Evolutionary conservation across 2,329 filamentous ascomycete species (phyloP).

Genomic region (Fusarium cicatricum): DNA sequence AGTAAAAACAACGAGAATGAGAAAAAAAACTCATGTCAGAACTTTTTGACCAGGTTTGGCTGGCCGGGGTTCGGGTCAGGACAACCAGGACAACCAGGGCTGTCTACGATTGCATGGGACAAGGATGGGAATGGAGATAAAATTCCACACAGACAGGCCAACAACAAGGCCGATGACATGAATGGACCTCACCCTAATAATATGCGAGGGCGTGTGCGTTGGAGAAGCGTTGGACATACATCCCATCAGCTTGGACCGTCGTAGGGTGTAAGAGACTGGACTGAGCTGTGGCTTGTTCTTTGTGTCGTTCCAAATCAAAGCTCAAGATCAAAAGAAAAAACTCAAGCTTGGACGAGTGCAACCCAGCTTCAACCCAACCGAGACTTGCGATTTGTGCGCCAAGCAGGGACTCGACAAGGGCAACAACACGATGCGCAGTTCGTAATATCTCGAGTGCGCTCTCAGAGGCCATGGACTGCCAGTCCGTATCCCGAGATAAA

Average conservation of each 20-base stretch:
- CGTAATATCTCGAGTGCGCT: neutral
- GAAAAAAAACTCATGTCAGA: constrained; percentile 26
- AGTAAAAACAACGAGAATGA: constrained; percentile 19
- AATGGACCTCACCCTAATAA: constrained; percentile 26
- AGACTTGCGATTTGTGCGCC: constrained; percentile 7
- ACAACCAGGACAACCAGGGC: constrained; percentile 21
- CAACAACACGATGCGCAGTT: no score
- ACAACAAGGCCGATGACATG: constrained; percentile 33
- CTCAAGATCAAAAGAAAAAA: constrained; percentile 8
- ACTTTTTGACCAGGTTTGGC: constrained; percentile 31
- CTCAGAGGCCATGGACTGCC: neutral
- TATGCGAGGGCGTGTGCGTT: constrained; percentile 32
- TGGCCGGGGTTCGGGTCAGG: constrained; percentile 7
- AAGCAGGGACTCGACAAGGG: neutral
- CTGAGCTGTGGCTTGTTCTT: neutral
- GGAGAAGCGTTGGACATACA: constrained; percentile 16
- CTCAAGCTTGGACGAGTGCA: constrained; percentile 3
- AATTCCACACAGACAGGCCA: constrained; percentile 26
- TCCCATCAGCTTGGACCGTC: constrained; percentile 10
- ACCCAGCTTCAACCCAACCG: neutral
- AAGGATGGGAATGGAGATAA: constrained; percentile 38
- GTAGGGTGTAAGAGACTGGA: constrained; percentile 2
- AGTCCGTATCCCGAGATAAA: constrained; percentile 32
- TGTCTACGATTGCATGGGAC: constrained; percentile 32
- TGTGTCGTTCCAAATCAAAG: constrained; percentile 12